Evolutionary conservation across 1,139 yeast species (phyloP).

Genomic region (Debaryomyces udenii): DNA sequence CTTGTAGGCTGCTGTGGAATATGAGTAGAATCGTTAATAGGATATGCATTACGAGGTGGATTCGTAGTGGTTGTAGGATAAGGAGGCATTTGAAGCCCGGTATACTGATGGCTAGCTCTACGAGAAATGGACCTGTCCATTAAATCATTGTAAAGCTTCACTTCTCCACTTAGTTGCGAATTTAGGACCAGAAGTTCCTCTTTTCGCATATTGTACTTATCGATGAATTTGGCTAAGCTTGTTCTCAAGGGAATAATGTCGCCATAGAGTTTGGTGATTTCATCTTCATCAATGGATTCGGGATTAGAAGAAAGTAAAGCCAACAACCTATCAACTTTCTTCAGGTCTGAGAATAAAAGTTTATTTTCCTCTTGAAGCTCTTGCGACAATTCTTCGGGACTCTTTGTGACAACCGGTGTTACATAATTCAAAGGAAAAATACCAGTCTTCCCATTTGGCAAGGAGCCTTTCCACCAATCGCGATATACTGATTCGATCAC

Average conservation of each 20-base stretch:
- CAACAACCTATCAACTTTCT: constrained; percentile 65
- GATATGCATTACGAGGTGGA: background rate
- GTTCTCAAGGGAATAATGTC: constrained; percentile 74
- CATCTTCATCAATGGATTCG: constrained; percentile 37
- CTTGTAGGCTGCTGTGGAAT: constrained; percentile 39
- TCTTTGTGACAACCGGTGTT: constrained; percentile 70
- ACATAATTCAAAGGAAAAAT: constrained; percentile 96
- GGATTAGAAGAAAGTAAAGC: constrained; percentile 55
- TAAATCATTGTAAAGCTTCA: constrained; percentile 67
- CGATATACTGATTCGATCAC: constrained; percentile 86
- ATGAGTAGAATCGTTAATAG: constrained; percentile 2
- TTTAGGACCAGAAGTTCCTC: constrained; percentile 76
- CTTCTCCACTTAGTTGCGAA: constrained; percentile 67
- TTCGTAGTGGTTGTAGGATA: constrained; percentile 21
- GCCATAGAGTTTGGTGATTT: constrained; percentile 61
- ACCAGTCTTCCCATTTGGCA: constrained; percentile 74
- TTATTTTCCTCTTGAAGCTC: constrained; percentile 36
- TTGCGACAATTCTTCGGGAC: constrained; percentile 46
- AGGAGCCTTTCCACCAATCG: constrained; percentile 96
- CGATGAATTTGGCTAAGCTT: constrained; percentile 69
- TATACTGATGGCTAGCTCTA: constrained; percentile 20
- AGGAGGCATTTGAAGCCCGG: constrained; percentile 18
- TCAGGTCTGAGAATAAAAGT: constrained; percentile 34
- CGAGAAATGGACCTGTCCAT: constrained; percentile 53
- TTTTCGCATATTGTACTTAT: constrained; percentile 71